phyloP scores from a whole-genome alignment of 2,329 filamentous ascomycete species.

The Zymoseptoria ardabiliae region DNA sequence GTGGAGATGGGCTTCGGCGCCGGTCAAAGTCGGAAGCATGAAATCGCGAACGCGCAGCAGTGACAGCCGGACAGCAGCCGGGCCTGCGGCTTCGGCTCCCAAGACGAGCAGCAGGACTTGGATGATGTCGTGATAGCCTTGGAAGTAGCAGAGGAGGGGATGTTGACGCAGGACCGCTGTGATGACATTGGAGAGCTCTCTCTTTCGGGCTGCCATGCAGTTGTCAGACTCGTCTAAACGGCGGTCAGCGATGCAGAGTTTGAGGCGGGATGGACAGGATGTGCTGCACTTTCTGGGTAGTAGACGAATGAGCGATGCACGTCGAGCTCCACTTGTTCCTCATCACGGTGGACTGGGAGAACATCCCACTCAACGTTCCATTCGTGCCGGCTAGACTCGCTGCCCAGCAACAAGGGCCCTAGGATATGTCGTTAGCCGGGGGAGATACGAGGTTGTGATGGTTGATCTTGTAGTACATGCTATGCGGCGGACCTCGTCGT shows the following conservation, averaged over 20 bases:
- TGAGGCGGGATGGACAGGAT: not conserved
- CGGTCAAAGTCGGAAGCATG: slow-evolving; percentile 82
- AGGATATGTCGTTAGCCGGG: slow-evolving; percentile 4
- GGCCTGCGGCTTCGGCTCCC: slow-evolving; percentile 51
- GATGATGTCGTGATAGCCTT: slow-evolving; percentile 97
- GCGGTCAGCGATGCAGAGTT: slow-evolving; percentile 2
- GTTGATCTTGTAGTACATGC: slow-evolving; percentile 58
- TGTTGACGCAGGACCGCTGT: slow-evolving; percentile 69
- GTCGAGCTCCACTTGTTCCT: slow-evolving; percentile 85
- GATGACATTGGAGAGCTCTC: slow-evolving; percentile 73
- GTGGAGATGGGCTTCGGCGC: slow-evolving; percentile 75
- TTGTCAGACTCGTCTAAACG: slow-evolving; percentile 57
- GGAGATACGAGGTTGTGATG: not conserved
- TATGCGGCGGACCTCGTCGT: slow-evolving; percentile 54
- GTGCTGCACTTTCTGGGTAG: slow-evolving; percentile 68
- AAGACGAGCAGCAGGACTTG: slow-evolving; percentile 90
- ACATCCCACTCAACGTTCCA: slow-evolving; percentile 45
- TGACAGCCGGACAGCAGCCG: slow-evolving; percentile 71
- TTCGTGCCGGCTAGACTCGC: slow-evolving; percentile 19
- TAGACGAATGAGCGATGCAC: slow-evolving; percentile 96
- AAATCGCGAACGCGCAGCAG: slow-evolving; percentile 90
- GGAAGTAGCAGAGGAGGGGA: slow-evolving; percentile 87
- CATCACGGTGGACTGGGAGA: slow-evolving; percentile 73
- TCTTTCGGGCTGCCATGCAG: slow-evolving; percentile 63
- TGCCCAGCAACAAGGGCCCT: slow-evolving; percentile 57